phyloP scores from a whole-genome alignment of 768 basidiomycete genomes.

The Trametes cinnabarina region DNA sequence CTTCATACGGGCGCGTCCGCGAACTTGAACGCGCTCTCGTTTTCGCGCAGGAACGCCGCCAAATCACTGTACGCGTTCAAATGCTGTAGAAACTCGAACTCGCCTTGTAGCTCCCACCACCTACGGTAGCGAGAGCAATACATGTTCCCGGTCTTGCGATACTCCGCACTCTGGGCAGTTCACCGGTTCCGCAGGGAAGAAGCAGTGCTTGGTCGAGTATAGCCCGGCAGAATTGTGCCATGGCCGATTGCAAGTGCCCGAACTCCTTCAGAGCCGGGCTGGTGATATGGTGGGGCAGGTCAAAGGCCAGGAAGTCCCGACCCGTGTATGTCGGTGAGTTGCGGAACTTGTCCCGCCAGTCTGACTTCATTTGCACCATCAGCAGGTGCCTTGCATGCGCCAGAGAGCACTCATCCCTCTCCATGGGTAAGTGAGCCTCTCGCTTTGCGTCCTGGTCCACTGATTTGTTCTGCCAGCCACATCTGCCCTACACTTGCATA shows the following conservation, averaged over 20 bases:
- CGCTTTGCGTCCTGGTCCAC: neutral
- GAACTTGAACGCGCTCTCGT: slow-evolving; percentile 12
- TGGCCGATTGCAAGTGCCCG: neutral
- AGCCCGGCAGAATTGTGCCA: too few relatives aligned
- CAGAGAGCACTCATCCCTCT: slow-evolving; percentile 3
- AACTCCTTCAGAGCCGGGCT: neutral
- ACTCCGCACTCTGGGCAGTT: slow-evolving; percentile 1
- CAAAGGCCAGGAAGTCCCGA: neutral
- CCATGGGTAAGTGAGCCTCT: neutral
- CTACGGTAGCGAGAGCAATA: slow-evolving; percentile 4
- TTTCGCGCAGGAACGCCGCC: neutral
- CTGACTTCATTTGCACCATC: neutral
- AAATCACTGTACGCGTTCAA: slow-evolving; percentile 1
- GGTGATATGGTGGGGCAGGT: neutral
- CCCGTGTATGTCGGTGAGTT: neutral
- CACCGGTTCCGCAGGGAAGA: neutral
- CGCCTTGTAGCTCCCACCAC: too few relatives aligned
- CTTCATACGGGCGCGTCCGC: slow-evolving; percentile 1
- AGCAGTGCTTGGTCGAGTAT: neutral
- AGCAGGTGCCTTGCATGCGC: slow-evolving; percentile 1
- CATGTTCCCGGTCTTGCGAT: slow-evolving; percentile 3
- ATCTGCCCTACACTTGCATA: too few relatives aligned
- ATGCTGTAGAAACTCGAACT: too few relatives aligned
- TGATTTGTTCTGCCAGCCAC: too few relatives aligned
- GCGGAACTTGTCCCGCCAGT: neutral